A percentile compares a stretch with the other conserved stretches of the same genome.
Evolutionary conservation across 345 rosid genomes (phyloP).

Genomic region (Euphorbia pulcherrima): DNA sequence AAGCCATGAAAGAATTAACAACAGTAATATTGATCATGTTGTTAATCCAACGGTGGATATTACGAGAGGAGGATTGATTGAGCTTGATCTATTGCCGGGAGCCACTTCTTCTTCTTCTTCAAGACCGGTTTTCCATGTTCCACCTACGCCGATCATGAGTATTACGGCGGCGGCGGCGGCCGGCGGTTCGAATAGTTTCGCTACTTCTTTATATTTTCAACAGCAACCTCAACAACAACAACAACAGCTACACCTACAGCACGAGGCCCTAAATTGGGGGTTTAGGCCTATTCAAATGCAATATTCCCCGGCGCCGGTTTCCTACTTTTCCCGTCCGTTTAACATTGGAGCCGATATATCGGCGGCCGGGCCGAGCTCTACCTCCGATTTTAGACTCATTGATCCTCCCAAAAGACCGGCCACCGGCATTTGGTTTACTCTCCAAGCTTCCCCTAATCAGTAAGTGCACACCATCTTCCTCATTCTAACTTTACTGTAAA

Average conservation of each 20-base stretch:
- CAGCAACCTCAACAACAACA: constrained; percentile 27
- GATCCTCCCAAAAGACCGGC: constrained; percentile 78
- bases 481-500: too few species aligned
- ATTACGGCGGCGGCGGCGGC: background rate
- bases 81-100: constrained; percentile 63
- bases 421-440: constrained; percentile 94
- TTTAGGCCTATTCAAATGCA: constrained; percentile 43
- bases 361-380: constrained; percentile 52
- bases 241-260: constrained; percentile 25
- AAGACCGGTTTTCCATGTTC: constrained; percentile 37
- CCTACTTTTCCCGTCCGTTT: constrained; percentile 55
- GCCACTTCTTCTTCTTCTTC: constrained; percentile 20
- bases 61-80: constrained; percentile 39
- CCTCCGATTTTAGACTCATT: constrained; percentile 55
- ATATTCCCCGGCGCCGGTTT: constrained; percentile 40
- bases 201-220: constrained; percentile 37
- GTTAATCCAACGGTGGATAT: constrained; percentile 29
- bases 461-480: constrained; percentile 38
- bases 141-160: constrained; percentile 25
- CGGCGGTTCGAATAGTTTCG: constrained; percentile 16
- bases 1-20: constrained; percentile 25
- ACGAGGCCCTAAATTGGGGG: constrained; percentile 55
- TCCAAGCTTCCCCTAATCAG: constrained; percentile 91
- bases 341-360: constrained; percentile 38
- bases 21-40: constrained; percentile 15